These are phyloP conservation scores for Geotrichum armillariae DNA, from an alignment of 1,139 yeast genomes.

Conservation along the genomic window DNA sequence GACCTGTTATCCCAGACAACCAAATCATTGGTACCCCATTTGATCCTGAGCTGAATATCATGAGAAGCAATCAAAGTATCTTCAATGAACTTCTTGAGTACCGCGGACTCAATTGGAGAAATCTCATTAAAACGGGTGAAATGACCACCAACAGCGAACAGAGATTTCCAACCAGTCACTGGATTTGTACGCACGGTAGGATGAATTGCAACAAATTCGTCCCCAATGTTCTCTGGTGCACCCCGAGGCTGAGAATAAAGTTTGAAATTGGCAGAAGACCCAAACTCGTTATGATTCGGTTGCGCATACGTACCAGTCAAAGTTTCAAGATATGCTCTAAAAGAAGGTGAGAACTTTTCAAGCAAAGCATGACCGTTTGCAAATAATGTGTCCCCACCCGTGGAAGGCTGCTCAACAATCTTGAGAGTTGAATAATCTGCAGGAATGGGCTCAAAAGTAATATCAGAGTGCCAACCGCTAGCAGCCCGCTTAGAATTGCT, in stretches of 20 bases:
- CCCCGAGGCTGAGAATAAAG: conserved; percentile 38
- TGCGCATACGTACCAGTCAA: conserved; percentile 35
- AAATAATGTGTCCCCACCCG: conserved; percentile 52
- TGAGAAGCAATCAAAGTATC: conserved; percentile 45
- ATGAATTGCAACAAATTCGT: conserved; percentile 40
- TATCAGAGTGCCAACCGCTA: conserved; percentile 53
- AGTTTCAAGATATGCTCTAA: conserved; percentile 45
- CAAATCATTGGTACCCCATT: conserved; percentile 56
- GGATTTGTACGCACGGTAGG: conserved; percentile 51
- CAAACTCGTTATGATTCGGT: conserved; percentile 37
- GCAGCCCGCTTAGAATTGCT: conserved; percentile 37
- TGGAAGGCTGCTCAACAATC: conserved; percentile 44
- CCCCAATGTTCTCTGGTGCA: conserved; percentile 38
- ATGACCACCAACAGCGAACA: conserved; percentile 46
- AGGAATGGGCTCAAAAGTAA: conserved; percentile 49
- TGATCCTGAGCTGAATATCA: conserved; percentile 44
- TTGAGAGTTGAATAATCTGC: conserved; percentile 48
- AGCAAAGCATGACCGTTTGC: conserved; percentile 49
- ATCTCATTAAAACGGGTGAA: conserved; percentile 46
- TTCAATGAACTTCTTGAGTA: conserved; percentile 44
- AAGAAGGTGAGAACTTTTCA: conserved; percentile 47
- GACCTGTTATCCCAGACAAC: conserved; percentile 38
- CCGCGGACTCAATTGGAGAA: conserved; percentile 39
- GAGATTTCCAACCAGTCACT: conserved; percentile 49
- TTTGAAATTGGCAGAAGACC: conserved; percentile 36